Percentiles rank a stretch among this genome's conserved stretches.
Conservation (phyloP, 192 early-diverging fungal species). For the Entomortierella beljakovae region DNA sequence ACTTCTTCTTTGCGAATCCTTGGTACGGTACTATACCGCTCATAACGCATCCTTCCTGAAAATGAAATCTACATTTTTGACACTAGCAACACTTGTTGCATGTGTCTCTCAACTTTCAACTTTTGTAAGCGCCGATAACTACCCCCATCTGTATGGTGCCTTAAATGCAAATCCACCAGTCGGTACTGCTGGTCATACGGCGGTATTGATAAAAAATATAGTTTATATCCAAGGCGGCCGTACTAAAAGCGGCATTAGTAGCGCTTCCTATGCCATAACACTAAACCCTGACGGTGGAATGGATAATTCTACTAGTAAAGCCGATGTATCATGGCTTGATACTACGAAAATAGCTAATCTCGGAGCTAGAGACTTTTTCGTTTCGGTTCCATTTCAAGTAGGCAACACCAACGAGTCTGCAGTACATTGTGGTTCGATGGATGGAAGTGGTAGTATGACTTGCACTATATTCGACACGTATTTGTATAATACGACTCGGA, state of each 20-base stretch:
- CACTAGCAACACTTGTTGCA: conserved; percentile 12
- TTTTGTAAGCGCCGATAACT: background rate
- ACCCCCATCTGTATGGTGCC: background rate
- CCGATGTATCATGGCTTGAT: conserved; percentile 11
- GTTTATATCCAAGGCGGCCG: conserved; percentile 45
- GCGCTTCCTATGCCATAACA: conserved; percentile 21
- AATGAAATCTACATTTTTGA: conserved; percentile 12
- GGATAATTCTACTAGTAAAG: background rate
- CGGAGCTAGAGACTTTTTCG: conserved; percentile 10
- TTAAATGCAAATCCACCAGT: conserved; percentile 10
- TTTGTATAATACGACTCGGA: conserved; percentile 12
- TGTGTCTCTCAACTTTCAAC: background rate
- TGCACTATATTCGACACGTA: conserved; percentile 20
- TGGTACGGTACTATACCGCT: too few species aligned
- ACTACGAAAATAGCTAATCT: conserved; percentile 7
- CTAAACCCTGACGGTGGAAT: conserved; percentile 1
- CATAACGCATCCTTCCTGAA: background rate
- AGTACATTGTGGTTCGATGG: conserved; percentile 28
- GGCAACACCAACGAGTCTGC: background rate
- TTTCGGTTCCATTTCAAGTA: background rate
- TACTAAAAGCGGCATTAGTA: background rate
- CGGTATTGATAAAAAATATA: conserved; percentile 15
- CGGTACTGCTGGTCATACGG: conserved; percentile 24
- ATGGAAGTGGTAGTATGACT: background rate
- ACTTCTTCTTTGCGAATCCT: too few species aligned